phyloP scores from a whole-genome alignment of 345 rosid species.

The Bruguiera sexangula region DNA sequence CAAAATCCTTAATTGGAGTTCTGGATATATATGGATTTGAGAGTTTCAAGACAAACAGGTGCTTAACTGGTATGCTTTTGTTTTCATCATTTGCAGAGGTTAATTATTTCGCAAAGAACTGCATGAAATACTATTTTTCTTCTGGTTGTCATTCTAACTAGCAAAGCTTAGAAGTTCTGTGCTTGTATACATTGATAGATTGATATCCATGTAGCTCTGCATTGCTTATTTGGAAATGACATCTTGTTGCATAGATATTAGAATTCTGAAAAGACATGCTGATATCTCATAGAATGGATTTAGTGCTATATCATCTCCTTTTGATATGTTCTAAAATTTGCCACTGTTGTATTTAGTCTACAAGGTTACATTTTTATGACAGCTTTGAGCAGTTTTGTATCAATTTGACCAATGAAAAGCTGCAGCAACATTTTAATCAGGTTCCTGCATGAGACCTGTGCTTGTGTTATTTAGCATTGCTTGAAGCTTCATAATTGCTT shows the following conservation, averaged over 20 bases:
- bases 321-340: not conserved
- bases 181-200: too few relatives aligned
- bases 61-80: constrained; percentile 59
- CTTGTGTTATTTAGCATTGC: constrained; percentile 10
- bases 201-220: too few relatives aligned
- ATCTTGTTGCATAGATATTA: not conserved
- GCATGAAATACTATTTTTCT: constrained; percentile 18
- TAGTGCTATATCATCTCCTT: too few relatives aligned
- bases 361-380: constrained; percentile 30
- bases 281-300: not conserved
- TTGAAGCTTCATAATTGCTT: constrained; percentile 1
- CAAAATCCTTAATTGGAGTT: constrained; percentile 88
- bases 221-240: too few relatives aligned
- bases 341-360: constrained; percentile 11
- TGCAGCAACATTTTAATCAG: constrained; percentile 99
- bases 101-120: constrained; percentile 25
- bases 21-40: constrained; percentile 99
- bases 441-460: constrained; percentile 24
- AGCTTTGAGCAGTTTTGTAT: constrained; percentile 99
- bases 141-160: too few relatives aligned
- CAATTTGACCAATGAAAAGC: constrained; percentile 98
- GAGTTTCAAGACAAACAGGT: constrained; percentile 99
- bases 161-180: too few relatives aligned
- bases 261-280: not conserved
- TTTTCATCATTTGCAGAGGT: constrained; percentile 40